A percentile compares a stretch with the other conserved stretches of the same genome.
Conservation (phyloP, 345 rosid species). For the Populus euphratica region DNA sequence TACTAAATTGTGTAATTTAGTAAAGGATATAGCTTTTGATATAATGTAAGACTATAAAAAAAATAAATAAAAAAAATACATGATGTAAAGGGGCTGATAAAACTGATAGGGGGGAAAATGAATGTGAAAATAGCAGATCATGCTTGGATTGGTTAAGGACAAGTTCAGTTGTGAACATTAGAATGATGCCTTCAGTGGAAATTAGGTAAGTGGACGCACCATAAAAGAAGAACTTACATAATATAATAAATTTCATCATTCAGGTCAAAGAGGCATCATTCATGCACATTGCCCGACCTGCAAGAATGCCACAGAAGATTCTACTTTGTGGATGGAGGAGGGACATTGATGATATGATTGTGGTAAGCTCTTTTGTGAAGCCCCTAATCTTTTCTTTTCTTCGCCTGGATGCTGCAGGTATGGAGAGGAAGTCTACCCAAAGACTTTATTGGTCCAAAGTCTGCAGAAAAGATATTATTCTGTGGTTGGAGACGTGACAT, state of each 20-base stretch:
- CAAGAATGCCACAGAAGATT: conserved; percentile 79
- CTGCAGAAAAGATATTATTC: conserved; percentile 58
- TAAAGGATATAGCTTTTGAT: background rate
- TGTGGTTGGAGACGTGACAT: conserved; percentile 87
- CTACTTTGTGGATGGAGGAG: conserved; percentile 90
- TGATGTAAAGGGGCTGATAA: background rate
- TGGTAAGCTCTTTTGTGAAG: conserved; percentile 59
- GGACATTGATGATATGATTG: conserved; percentile 86
- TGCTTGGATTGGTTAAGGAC: conserved; percentile 2
- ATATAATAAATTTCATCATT: conserved; percentile 52
- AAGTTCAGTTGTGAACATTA: conserved; percentile 18
- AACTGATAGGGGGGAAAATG: background rate
- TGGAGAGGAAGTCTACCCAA: conserved; percentile 59
- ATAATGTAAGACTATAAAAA: background rate
- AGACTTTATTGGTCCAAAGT: conserved; percentile 52
- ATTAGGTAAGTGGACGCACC: conserved; percentile 25
- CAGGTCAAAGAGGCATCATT: conserved; percentile 69
- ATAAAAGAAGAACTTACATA: conserved; percentile 33
- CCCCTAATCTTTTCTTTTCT: conserved; percentile 56
- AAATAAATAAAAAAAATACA: background rate
- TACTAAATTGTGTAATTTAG: background rate
- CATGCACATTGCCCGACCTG: conserved; percentile 44
- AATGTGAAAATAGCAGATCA: conserved; percentile 5
- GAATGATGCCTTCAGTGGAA: conserved; percentile 31
- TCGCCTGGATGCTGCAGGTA: conserved; percentile 62